Evolutionary conservation across 139 green algal species (phyloP), one percentile per base, ranked within the genome.

Genomic region (Astrephomene gubernaculifera): DNA sequence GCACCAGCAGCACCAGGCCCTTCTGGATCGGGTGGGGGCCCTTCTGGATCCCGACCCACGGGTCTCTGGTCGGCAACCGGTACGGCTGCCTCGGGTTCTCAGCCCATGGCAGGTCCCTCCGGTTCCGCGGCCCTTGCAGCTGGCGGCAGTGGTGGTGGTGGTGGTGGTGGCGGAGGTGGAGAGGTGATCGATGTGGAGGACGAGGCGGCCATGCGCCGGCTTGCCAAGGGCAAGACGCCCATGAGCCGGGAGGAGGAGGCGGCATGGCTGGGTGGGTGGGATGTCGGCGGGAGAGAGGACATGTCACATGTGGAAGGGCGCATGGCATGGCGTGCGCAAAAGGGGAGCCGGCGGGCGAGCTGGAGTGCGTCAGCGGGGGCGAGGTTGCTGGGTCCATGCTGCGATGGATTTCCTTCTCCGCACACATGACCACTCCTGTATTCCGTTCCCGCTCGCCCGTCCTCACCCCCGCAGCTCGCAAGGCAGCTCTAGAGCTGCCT

Each of bases 141-240:
- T 1, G 54, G 68, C 4, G n/a, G 8, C 31, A 22, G 17, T 24
- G 71, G 25, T 22, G n/a, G 4, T 5, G 31, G 1, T 12, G 44
- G n/a, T 0, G 19, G 12, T 7, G 60, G 41, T 33, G 19, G 61
- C 61, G 44, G 43, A 33, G 33, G 36, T 14, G 12, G 31, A 17
- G 79, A 78, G 57, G 61, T 43, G 27, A 68, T 84, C 19, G 79
- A 87, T 29, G 71, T 85, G 63, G 86, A 90, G 33, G 80, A 85
- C 35, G 80, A 76, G 70, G 78, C 29, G 22, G 60, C 39, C 9
- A 41, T 86, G 63, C 63, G 44, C 49, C 63, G 44, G 6, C 63
- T 90, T 24, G 60, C 31, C 31, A 83, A 73, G 61, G 79, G 82
- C 70, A 82, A 86, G 61, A 43, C 22, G 65, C 57, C 33, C 10